Evolutionary conservation across 2,329 filamentous ascomycete genomes (phyloP).

Genomic region (Epichloe elymi): DNA sequence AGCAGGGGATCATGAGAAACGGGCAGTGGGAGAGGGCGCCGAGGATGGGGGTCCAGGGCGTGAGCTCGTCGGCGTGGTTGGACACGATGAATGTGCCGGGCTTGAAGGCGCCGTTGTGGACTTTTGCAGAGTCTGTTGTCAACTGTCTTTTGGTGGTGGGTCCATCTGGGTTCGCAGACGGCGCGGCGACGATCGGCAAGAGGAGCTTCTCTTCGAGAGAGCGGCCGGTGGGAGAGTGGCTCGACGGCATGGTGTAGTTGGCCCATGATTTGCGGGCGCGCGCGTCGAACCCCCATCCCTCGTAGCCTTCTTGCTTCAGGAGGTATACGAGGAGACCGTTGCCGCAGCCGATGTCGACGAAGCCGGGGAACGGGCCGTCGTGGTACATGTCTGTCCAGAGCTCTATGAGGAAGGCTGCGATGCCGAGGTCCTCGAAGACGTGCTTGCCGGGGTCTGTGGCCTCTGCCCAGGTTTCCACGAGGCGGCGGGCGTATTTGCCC

Average conservation of each 20-base stretch:
- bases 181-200: conserved; percentile 27
- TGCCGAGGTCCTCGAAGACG: conserved; percentile 86
- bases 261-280: conserved; percentile 74
- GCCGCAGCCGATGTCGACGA: conserved; percentile 91
- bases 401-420: conserved; percentile 86
- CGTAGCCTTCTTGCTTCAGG: conserved; percentile 66
- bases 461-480: conserved; percentile 74
- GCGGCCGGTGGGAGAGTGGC: conserved; percentile 14
- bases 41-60: conserved; percentile 86
- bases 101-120: conserved; percentile 54
- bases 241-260: conserved; percentile 40
- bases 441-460: conserved; percentile 80
- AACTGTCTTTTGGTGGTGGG: too few species aligned
- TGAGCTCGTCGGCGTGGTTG: conserved; percentile 94
- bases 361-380: conserved; percentile 56
- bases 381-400: conserved; percentile 78
- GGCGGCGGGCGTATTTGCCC: conserved; percentile 54
- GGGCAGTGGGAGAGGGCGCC: conserved; percentile 62
- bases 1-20: conserved; percentile 92
- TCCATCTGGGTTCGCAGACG: background rate
- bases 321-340: conserved; percentile 85
- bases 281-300: conserved; percentile 85
- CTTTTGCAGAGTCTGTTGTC: conserved; percentile 5
- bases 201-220: conserved; percentile 35
- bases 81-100: conserved; percentile 80